Conservation (phyloP, 345 rosid species). For the Toxicodendron radicans region DNA sequence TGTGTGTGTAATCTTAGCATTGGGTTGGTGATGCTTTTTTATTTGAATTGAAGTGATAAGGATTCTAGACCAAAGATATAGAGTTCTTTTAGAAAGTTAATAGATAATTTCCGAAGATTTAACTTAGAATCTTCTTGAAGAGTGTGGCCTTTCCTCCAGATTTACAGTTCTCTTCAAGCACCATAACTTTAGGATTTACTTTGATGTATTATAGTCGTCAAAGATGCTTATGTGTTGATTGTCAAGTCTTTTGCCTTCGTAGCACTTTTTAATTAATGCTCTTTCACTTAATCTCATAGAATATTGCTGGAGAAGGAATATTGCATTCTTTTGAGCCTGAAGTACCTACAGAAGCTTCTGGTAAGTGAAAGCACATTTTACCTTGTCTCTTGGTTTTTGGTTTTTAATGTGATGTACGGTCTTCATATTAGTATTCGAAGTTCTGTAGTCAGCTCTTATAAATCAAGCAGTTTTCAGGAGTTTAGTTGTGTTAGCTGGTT, state of each 20-base stretch:
- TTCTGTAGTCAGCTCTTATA: not conserved
- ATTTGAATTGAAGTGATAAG: not conserved
- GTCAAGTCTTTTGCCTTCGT: slow-evolving; percentile 15
- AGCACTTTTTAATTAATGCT: not conserved
- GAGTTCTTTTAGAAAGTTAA: not conserved
- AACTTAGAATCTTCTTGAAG: not conserved
- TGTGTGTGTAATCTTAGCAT: no score
- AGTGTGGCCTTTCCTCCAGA: not conserved
- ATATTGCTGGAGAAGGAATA: slow-evolving; percentile 28
- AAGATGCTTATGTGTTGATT: not conserved
- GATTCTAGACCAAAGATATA: not conserved
- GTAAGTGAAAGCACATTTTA: slow-evolving; percentile 42
- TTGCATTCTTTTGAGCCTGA: slow-evolving; percentile 65
- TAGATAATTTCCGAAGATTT: not conserved
- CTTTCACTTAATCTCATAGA: slow-evolving; percentile 35
- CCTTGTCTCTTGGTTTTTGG: not conserved
- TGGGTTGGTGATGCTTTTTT: not conserved
- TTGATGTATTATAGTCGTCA: not conserved
- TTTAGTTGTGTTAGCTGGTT: not conserved
- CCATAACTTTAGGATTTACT: not conserved
- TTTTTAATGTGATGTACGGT: slow-evolving; percentile 5
- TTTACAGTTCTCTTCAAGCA: not conserved
- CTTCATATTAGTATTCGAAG: not conserved
- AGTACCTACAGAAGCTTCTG: slow-evolving; percentile 41
- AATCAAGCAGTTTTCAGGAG: not conserved